Base-by-base conservation (phyloP, 2,329 filamentous ascomycete genomes). In the Metarhizium album region DNA sequence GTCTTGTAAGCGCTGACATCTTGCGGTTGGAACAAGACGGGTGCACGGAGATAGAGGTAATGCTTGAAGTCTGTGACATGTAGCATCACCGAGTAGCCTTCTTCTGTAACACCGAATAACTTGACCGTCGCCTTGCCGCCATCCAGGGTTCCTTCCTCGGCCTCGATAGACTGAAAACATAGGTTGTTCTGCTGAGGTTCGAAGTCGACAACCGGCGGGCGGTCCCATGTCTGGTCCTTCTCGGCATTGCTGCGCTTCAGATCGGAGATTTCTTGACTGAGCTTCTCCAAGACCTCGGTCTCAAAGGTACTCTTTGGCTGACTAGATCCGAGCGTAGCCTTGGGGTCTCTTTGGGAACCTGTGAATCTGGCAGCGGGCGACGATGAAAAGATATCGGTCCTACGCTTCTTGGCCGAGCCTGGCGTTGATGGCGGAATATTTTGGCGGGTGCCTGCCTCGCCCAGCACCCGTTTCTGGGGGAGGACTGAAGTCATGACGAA, bases 1-100 rank as follows among this genome's bases (percentile, higher is more conserved):
- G 80, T 74, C 63, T 85, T 87, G 74, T 86, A 98, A 0, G 79
- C 72, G 16, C 83, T 76, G 65, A 89, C 90, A 64, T 98, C 90
- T 42, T 82, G 76, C 45, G 82, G 81, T 27, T 80, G 80, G 66
- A 98, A 98, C 24, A 81, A 79, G 8, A 90, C 73, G 0, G 93
- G 93, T 0, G 94, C 93, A 9, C 88, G 86, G 45, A 97, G 82
- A 62, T 95, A 98, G 51, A 98, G 81, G 64, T 98, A 98, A 66
- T 98, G 93, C 59, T 89, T 84, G 69, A 98, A 98, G 62, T 90
- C 88, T 16, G 87, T 95, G 55, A 98, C 90, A 66, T 98, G 93
- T 13, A 98, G 75, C 67, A 98, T 80, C 38, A 95, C 89, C 3
- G 93, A 98, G 68, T 98, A 86, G 49, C 93, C 93, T 54, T 74